Evolutionary conservation across 148 eudicot genomes (phyloP).

Genomic region (Spergularia bocconei): DNA sequence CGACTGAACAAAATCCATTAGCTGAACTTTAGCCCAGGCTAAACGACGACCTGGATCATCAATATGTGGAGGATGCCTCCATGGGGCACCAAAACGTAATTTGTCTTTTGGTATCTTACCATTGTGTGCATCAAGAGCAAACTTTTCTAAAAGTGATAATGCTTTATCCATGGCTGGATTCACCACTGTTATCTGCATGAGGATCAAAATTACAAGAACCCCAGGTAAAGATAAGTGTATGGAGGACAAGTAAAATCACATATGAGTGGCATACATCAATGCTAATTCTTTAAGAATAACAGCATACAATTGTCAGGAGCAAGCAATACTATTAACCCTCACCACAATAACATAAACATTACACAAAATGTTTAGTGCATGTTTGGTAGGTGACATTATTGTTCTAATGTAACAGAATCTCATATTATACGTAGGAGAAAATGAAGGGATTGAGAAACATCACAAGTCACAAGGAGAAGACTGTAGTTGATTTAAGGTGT

Average conservation of each 20-base stretch:
- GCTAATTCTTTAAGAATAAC: not conserved
- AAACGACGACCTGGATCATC: constrained; percentile 39
- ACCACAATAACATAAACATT: not conserved
- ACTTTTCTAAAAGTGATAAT: constrained; percentile 64
- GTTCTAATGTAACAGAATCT: too few relatives aligned
- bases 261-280: not conserved
- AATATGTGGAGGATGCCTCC: constrained; percentile 84
- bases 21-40: constrained; percentile 88
- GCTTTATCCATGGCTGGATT: constrained; percentile 97
- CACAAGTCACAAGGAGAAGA: too few relatives aligned
- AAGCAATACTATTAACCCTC: not conserved
- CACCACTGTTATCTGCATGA: constrained; percentile 76
- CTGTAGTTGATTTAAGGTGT: too few relatives aligned
- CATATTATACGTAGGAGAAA: too few relatives aligned
- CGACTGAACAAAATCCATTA: constrained; percentile 85
- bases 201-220: constrained; percentile 8
- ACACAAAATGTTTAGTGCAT: not conserved
- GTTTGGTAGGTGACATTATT: too few relatives aligned
- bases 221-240: not conserved
- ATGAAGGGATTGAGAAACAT: too few relatives aligned
- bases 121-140: constrained; percentile 63
- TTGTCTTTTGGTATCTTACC: constrained; percentile 72
- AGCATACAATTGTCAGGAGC: not conserved
- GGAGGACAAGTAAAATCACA: not conserved
- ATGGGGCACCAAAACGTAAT: constrained; percentile 93